Conservation (phyloP, 164 flowering plant genomes). For the Santalum album region DNA sequence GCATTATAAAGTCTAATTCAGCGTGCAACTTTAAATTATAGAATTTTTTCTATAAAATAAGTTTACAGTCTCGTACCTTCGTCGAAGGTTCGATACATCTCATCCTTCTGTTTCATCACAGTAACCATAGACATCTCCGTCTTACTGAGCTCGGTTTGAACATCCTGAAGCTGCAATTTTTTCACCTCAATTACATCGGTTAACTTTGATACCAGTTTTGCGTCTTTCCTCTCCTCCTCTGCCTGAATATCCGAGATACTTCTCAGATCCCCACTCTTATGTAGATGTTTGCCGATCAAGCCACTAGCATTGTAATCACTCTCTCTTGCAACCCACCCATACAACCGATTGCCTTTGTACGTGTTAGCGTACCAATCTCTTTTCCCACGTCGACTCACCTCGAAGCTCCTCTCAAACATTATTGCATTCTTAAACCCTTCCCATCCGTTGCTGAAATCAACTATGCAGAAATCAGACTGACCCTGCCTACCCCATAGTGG, state of each 20-base stretch:
- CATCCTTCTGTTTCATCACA: conserved; percentile 22
- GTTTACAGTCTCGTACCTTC: conserved; percentile 19
- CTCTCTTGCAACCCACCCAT: conserved; percentile 46
- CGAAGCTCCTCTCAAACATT: conserved; percentile 42
- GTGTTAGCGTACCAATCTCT: conserved; percentile 17
- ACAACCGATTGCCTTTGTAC: conserved; percentile 17
- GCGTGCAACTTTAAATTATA: no score
- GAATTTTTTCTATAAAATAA: background rate
- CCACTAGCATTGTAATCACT: conserved; percentile 24
- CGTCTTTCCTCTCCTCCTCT: conserved; percentile 26
- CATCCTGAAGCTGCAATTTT: conserved; percentile 14
- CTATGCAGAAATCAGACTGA: conserved; percentile 43
- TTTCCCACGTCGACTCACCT: conserved; percentile 28
- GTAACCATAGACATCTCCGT: conserved; percentile 8
- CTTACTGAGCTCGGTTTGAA: conserved; percentile 22
- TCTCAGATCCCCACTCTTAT: conserved; percentile 32
- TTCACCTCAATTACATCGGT: conserved; percentile 23
- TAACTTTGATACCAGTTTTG: conserved; percentile 23
- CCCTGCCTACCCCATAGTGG: conserved; percentile 46
- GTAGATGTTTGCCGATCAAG: conserved; percentile 25
- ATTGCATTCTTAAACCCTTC: conserved; percentile 41
- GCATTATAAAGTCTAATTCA: no score
- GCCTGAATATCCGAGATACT: conserved; percentile 27
- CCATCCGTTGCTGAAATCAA: conserved; percentile 41
- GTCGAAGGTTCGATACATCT: conserved; percentile 20